Evolutionary conservation across 2,329 filamentous ascomycete genomes (phyloP).

Genomic region (Aspergillus latus): DNA sequence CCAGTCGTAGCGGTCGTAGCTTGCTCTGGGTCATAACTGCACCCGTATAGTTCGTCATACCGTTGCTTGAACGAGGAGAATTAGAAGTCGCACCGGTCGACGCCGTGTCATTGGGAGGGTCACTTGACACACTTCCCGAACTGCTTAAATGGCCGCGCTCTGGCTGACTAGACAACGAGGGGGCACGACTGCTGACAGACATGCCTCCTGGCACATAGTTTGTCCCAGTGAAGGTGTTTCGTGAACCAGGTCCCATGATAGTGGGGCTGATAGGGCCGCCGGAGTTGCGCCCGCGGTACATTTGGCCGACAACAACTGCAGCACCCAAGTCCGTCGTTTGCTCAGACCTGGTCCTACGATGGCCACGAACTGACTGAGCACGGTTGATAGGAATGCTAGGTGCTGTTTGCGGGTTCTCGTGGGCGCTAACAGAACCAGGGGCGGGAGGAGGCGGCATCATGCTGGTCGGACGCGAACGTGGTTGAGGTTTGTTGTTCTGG

Average conservation of each 20-base stretch:
- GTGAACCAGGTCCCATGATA: constrained; percentile 40
- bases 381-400: constrained; percentile 50
- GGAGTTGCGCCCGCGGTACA: constrained; percentile 70
- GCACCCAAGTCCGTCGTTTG: constrained; percentile 49
- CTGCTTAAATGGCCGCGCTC: constrained; percentile 60
- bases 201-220: constrained; percentile 55
- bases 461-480: constrained; percentile 49
- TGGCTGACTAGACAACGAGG: constrained; percentile 51
- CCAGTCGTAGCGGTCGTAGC: constrained; percentile 79
- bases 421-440: constrained; percentile 33
- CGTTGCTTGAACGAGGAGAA: constrained; percentile 64
- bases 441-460: constrained; percentile 40
- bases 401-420: constrained; percentile 50
- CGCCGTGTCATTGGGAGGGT: constrained; percentile 45
- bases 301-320: constrained; percentile 78
- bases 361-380: constrained; percentile 42
- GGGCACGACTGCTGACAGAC: constrained; percentile 53
- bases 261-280: constrained; percentile 58
- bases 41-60: constrained; percentile 66
- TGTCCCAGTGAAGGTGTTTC: constrained; percentile 42
- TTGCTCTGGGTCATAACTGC: constrained; percentile 67
- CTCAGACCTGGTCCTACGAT: constrained; percentile 53
- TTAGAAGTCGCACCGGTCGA: constrained; percentile 51
- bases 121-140: constrained; percentile 59
- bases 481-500: constrained; percentile 37